Conservation (phyloP, 805 yeast genomes). For the Saccharomyces eubayanus region DNA sequence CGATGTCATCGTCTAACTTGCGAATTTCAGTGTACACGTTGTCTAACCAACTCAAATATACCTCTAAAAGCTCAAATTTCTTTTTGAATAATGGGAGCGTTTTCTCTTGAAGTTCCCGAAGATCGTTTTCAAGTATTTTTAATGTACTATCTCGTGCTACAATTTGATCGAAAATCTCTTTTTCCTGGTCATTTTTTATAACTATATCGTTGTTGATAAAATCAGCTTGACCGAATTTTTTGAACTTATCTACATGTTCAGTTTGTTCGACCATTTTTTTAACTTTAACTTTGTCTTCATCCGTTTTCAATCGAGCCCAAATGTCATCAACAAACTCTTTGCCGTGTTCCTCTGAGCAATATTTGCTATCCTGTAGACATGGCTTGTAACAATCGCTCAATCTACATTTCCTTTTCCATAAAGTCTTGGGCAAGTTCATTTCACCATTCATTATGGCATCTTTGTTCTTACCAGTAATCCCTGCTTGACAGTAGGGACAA, state of each 20-base stretch:
- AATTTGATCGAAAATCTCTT: constrained; percentile 12
- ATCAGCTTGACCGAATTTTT: constrained; percentile 14
- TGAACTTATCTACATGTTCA: constrained; percentile 9
- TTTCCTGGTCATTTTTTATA: constrained; percentile 5
- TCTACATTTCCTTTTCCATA: constrained; percentile 75
- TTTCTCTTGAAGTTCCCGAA: constrained; percentile 7
- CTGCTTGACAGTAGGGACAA: constrained; percentile 62
- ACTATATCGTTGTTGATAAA: constrained; percentile 15
- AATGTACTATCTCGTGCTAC: constrained; percentile 15
- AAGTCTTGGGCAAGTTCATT: constrained; percentile 37
- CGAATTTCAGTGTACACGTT: constrained; percentile 9
- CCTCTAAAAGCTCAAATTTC: constrained; percentile 9
- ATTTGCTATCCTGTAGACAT: constrained; percentile 44
- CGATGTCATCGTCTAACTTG: constrained; percentile 7
- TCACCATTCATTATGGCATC: not conserved
- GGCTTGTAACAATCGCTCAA: constrained; percentile 41
- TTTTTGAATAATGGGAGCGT: constrained; percentile 11
- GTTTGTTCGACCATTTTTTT: constrained; percentile 9
- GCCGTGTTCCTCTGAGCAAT: constrained; percentile 73
- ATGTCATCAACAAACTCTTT: constrained; percentile 12
- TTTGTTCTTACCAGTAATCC: constrained; percentile 31
- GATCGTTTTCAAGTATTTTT: constrained; percentile 9
- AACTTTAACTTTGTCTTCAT: constrained; percentile 3
- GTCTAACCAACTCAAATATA: constrained; percentile 29
- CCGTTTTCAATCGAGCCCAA: constrained; percentile 8